These are phyloP conservation scores for Russula foetens DNA, from an alignment of 768 basidiomycete species.

Conservation along the genomic window DNA sequence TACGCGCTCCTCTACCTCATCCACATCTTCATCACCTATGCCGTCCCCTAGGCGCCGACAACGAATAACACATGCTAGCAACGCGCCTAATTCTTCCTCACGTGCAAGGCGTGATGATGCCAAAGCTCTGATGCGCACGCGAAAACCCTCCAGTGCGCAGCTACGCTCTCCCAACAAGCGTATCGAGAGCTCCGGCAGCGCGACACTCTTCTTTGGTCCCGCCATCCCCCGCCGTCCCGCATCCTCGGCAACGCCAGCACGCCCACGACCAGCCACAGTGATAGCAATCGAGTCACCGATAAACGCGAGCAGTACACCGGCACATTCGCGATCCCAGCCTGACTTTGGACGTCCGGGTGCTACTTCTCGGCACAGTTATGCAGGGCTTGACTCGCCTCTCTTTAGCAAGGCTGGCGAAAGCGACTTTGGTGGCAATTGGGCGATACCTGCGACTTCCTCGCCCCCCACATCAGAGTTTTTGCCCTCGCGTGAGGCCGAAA, in stretches of 20 bases:
- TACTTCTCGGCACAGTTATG: slow-evolving; percentile 15
- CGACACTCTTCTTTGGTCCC: slow-evolving; percentile 20
- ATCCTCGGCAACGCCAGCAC: slow-evolving; percentile 3
- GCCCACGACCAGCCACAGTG: slow-evolving; percentile 8
- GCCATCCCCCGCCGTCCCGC: slow-evolving; percentile 3
- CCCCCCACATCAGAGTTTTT: slow-evolving; percentile 6
- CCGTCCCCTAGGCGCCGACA: slow-evolving; percentile 16
- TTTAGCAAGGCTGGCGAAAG: background rate
- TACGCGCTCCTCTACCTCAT: slow-evolving; percentile 9
- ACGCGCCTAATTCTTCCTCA: slow-evolving; percentile 9
- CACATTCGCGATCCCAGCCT: slow-evolving; percentile 1
- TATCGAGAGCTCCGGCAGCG: slow-evolving; percentile 15
- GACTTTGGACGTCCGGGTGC: background rate
- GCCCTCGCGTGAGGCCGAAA: slow-evolving; percentile 6
- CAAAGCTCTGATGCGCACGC: slow-evolving; percentile 10
- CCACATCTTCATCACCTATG: slow-evolving; percentile 12
- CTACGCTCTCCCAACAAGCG: slow-evolving; percentile 2
- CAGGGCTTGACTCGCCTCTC: slow-evolving; percentile 3
- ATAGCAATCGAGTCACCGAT: slow-evolving; percentile 12
- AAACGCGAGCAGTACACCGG: slow-evolving; percentile 10
- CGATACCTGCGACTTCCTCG: background rate
- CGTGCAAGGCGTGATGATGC: slow-evolving; percentile 13
- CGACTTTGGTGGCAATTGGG: background rate
- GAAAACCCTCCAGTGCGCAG: slow-evolving; percentile 16
- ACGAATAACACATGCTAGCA: slow-evolving; percentile 14